phyloP scores from a whole-genome alignment of 208 protist species.

The Leishmania tropica region DNA sequence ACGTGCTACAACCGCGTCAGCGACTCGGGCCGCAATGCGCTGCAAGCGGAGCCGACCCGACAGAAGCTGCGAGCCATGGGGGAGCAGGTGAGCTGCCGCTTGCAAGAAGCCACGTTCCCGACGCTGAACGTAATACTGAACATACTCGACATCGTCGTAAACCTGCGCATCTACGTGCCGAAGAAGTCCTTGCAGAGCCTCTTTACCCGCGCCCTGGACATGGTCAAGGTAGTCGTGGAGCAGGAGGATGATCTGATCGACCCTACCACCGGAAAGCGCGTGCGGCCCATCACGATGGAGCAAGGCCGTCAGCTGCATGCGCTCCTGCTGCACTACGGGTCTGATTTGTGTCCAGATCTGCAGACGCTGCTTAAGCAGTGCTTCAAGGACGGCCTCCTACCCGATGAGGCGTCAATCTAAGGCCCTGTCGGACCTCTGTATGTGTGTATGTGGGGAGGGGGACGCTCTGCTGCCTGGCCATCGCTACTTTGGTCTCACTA shows the following conservation, averaged over 20 bases:
- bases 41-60: slow-evolving; percentile 84
- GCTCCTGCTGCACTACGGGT: slow-evolving; percentile 81
- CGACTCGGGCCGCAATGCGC: slow-evolving; percentile 76
- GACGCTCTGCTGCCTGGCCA: background rate
- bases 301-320: slow-evolving; percentile 86
- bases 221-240: slow-evolving; percentile 75
- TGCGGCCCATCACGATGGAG: slow-evolving; percentile 80
- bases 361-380: slow-evolving; percentile 59
- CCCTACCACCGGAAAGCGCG: slow-evolving; percentile 61
- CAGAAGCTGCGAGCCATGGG: slow-evolving; percentile 89
- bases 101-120: slow-evolving; percentile 83
- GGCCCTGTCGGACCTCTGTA: background rate
- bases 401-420: slow-evolving; percentile 82
- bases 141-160: slow-evolving; percentile 82
- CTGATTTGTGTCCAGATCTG: slow-evolving; percentile 72
- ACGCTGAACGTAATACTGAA: slow-evolving; percentile 61
- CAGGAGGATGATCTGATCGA: slow-evolving; percentile 78
- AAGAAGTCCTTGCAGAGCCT: slow-evolving; percentile 75
- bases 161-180: slow-evolving; percentile 89
- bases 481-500: background rate
- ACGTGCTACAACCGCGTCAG: slow-evolving; percentile 78
- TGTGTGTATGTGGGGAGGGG: too few relatives aligned
- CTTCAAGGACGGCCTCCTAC: slow-evolving; percentile 79
- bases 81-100: slow-evolving; percentile 75
- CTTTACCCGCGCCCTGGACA: slow-evolving; percentile 72